A percentile compares a stretch with the other conserved stretches of the same genome.
These are phyloP conservation scores for Naganishia sp. DNA, from an alignment of 1,284 basidiomycete species.

Conservation along the genomic window DNA sequence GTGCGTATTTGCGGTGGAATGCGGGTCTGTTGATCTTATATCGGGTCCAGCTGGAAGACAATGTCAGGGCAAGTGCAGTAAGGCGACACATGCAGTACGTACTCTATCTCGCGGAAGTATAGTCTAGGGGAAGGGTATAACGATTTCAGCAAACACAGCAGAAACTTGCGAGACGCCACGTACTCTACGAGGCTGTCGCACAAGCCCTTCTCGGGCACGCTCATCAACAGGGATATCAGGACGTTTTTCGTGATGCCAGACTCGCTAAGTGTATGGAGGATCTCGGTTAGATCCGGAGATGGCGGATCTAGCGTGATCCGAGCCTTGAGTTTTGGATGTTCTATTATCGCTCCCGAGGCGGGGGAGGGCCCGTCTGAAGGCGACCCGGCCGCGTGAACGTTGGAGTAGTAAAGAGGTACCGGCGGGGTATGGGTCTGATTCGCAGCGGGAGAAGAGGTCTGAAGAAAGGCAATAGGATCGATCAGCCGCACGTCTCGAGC, in stretches of 20 bases:
- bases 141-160: neutral
- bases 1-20: slow-evolving; percentile 50
- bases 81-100: neutral
- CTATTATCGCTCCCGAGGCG: slow-evolving; percentile 27
- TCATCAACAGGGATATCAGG: slow-evolving; percentile 52
- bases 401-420: slow-evolving; percentile 30
- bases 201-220: slow-evolving; percentile 52
- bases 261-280: slow-evolving; percentile 51
- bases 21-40: slow-evolving; percentile 54
- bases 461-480: neutral
- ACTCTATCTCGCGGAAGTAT: slow-evolving; percentile 40
- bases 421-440: slow-evolving; percentile 30
- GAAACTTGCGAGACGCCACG: slow-evolving; percentile 25
- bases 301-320: slow-evolving; percentile 31
- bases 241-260: slow-evolving; percentile 53
- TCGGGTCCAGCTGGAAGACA: slow-evolving; percentile 52
- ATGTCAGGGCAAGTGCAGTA: neutral
- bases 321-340: slow-evolving; percentile 25
- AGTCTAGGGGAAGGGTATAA: slow-evolving; percentile 2
- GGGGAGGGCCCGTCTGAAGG: slow-evolving; percentile 29
- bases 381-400: slow-evolving; percentile 21
- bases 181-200: slow-evolving; percentile 52
- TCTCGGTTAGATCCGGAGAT: slow-evolving; percentile 42
- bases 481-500: neutral
- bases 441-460: slow-evolving; percentile 19